Base-by-base conservation (phyloP, 345 rosid species). In the Linum usitatissimum region DNA sequence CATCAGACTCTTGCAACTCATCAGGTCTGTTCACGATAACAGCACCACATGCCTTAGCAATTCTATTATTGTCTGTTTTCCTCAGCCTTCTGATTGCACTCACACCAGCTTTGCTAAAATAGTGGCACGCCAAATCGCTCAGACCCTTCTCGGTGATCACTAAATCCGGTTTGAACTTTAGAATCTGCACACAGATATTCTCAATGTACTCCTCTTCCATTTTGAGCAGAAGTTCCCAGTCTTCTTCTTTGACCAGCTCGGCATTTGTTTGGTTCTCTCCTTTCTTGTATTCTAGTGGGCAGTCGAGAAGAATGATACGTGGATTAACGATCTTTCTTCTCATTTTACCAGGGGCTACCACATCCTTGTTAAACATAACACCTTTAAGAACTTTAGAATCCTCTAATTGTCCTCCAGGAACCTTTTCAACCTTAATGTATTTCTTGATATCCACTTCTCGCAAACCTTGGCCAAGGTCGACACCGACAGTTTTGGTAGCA, bases 191-290 rank as follows among this genome's bases (percentile, higher is more conserved):
- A 70, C 97, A 92, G 57, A 89, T 73, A 76, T 68, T 81, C 77
- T 87, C 89, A 10, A 92, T 87, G 73, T 83, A 92, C 74, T 89
- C 97, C 81, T 92, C 97, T 70, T 92, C 98, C 81, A 89, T 80
- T 76, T 83, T 89, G 76, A 92, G 65, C 63, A 92, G 76, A 38
- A 85, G 79, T 73, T 73, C 83, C 98, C 98, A 92, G 68, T 90
- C 97, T 67, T 90, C 99, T 80, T 93, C 97, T 71, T 72, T 84
- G 40, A 87, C 83, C 79, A 93, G 64, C 75, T 92, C 97, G 0
- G 95, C 98, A 72, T 89, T 92, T 64, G 98, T 92, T 74, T 92
- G 98, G 80, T 87, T 92, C 83, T 92, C 98, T 14, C 98, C 98
- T 69, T 92, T 92, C 79, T 92, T 92, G 83, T 92, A 89, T 81